Evolutionary conservation across 2,329 filamentous ascomycete genomes (phyloP).

Genomic region (Penicillium paneum): DNA sequence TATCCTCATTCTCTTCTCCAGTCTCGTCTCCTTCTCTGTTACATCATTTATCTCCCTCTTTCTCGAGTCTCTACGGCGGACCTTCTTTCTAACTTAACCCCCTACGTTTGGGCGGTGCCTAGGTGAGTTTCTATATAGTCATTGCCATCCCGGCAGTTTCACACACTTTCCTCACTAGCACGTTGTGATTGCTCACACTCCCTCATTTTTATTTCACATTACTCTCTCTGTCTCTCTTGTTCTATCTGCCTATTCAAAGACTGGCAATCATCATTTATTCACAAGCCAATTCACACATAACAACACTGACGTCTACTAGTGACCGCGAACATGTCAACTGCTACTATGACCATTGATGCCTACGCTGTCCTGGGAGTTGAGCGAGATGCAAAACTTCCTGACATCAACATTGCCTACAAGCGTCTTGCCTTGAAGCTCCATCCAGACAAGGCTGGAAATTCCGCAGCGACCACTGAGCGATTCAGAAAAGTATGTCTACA

Average conservation of each 20-base stretch:
- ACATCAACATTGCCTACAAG: conserved; percentile 37
- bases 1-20: neutral
- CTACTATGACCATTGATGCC: conserved; percentile 14
- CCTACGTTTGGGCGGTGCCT: neutral
- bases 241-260: neutral
- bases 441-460: conserved; percentile 31
- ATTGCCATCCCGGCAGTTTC: neutral
- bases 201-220: neutral
- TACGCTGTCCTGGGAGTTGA: conserved; percentile 31
- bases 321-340: conserved; percentile 5
- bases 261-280: neutral
- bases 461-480: conserved; percentile 5
- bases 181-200: neutral
- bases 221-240: neutral
- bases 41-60: neutral
- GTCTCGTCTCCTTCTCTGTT: neutral
- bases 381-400: conserved; percentile 24
- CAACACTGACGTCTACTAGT: neutral
- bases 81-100: neutral
- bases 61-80: neutral
- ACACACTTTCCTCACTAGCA: conserved; percentile 2
- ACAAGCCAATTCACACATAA: neutral
- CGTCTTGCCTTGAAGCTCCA: conserved; percentile 34
- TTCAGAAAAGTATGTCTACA: conserved; percentile 26
- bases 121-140: neutral